Conservation (phyloP, 306 rosid species). For the Spatholobus suberectus region DNA sequence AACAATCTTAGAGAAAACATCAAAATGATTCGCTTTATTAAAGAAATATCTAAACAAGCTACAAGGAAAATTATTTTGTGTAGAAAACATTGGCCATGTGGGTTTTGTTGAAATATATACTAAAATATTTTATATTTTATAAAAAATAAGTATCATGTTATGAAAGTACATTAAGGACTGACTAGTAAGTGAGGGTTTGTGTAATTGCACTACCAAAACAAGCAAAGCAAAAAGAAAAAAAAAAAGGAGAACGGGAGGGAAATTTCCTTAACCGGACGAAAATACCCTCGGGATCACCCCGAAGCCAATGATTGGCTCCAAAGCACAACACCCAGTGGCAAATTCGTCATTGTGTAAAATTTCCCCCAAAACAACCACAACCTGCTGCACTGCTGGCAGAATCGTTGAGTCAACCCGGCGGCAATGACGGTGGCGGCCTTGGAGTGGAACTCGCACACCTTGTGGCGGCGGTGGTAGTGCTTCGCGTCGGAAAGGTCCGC, state of each 20-base stretch:
- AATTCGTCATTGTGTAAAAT: conserved; percentile 10
- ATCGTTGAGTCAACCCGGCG: conserved; percentile 89
- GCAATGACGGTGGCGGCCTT: conserved; percentile 79
- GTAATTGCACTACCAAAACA: conserved; percentile 10
- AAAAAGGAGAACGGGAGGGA: not conserved
- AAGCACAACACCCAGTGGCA: conserved; percentile 27
- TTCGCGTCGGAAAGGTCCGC: conserved; percentile 74
- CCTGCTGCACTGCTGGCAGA: conserved; percentile 98
- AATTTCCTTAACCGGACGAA: conserved; percentile 40
- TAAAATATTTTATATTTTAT: not conserved
- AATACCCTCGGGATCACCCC: conserved; percentile 52
- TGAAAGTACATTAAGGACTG: not conserved
- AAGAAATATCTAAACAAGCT: not conserved
- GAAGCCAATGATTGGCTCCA: conserved; percentile 17
- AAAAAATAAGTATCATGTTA: not conserved
- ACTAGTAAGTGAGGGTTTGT: not conserved
- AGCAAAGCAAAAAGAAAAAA: not conserved
- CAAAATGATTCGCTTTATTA: not conserved
- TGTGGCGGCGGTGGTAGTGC: conserved; percentile 91
- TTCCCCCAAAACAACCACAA: not conserved
- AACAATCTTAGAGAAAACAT: not conserved
- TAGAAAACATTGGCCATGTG: not conserved
- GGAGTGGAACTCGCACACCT: conserved; percentile 90
- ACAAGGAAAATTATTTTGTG: not conserved
- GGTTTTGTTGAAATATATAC: not conserved